Conservation (phyloP, 2,329 filamentous ascomycete species). For the Apiospora aurea region DNA sequence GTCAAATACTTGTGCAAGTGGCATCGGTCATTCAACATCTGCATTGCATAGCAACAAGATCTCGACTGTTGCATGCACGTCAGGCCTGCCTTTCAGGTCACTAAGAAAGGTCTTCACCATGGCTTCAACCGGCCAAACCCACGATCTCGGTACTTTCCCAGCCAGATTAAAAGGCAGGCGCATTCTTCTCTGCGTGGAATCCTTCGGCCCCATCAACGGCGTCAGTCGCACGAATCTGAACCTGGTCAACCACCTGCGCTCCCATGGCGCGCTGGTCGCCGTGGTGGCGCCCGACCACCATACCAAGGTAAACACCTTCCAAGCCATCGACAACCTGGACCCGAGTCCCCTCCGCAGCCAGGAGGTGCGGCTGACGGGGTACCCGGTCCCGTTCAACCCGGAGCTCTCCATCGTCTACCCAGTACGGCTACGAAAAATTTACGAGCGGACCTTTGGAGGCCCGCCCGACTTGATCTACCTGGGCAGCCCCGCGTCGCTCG, state of each 20-base stretch:
- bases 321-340: conserved; percentile 48
- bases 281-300: conserved; percentile 70
- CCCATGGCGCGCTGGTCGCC: conserved; percentile 69
- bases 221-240: conserved; percentile 74
- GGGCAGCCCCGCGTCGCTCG: conserved; percentile 72
- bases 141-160: conserved; percentile 55
- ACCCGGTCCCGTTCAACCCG: conserved; percentile 74
- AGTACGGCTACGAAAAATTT: conserved; percentile 68
- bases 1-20: not conserved
- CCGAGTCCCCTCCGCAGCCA: conserved; percentile 44
- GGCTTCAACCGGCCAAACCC: conserved; percentile 28
- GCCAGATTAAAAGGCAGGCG: conserved; percentile 62
- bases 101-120: not conserved
- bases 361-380: conserved; percentile 68
- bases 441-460: conserved; percentile 63
- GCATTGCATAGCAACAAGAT: not conserved
- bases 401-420: conserved; percentile 75
- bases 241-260: conserved; percentile 70
- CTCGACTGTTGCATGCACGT: not conserved
- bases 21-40: not conserved
- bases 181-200: conserved; percentile 73
- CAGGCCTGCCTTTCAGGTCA: not conserved
- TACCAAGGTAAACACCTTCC: conserved; percentile 61
- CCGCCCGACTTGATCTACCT: conserved; percentile 73
- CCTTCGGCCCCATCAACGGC: conserved; percentile 76